Conservation (phyloP, 768 basidiomycete species). For the Boletus bicolor region DNA sequence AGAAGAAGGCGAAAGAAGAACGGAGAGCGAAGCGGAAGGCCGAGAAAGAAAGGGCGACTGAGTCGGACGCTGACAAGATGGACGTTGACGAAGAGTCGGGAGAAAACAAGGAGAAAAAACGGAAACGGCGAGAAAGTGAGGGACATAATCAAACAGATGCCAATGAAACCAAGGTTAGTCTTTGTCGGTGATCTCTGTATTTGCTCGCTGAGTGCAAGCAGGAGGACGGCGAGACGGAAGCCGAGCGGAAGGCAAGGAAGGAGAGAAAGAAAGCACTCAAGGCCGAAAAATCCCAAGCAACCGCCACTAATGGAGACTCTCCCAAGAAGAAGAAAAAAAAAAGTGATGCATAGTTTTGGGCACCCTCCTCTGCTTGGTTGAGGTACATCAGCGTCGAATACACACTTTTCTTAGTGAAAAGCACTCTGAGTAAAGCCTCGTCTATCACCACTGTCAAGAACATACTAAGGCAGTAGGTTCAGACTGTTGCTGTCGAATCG, state of each 20-base stretch:
- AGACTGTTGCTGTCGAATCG: too few relatives aligned
- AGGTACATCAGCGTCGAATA: neutral
- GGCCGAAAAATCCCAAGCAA: conserved; percentile 63
- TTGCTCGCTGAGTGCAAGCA: conserved; percentile 20
- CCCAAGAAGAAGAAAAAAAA: conserved; percentile 45
- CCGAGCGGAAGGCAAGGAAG: conserved; percentile 80
- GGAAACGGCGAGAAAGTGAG: conserved; percentile 57
- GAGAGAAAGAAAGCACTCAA: conserved; percentile 74
- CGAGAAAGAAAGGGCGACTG: conserved; percentile 49
- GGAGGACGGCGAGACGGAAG: conserved; percentile 67
- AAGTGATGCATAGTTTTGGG: conserved; percentile 25
- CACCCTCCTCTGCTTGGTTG: neutral
- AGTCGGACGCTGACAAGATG: conserved; percentile 39
- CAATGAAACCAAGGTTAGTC: conserved; percentile 40
- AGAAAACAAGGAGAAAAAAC: conserved; percentile 39
- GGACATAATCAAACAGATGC: conserved; percentile 43
- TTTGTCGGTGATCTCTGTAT: conserved; percentile 7
- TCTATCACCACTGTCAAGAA: too few relatives aligned
- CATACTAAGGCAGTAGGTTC: too few relatives aligned
- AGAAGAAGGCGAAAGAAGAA: conserved; percentile 77
- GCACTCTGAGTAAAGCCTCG: too few relatives aligned
- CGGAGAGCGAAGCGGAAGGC: conserved; percentile 62
- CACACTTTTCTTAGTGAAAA: neutral
- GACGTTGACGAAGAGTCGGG: conserved; percentile 41
- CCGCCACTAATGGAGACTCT: conserved; percentile 39